Percentiles rank a stretch among this genome's conserved stretches.
Evolutionary conservation across 352 stramenopile species (phyloP).

Genomic region (Phytopythium delawarense): DNA sequence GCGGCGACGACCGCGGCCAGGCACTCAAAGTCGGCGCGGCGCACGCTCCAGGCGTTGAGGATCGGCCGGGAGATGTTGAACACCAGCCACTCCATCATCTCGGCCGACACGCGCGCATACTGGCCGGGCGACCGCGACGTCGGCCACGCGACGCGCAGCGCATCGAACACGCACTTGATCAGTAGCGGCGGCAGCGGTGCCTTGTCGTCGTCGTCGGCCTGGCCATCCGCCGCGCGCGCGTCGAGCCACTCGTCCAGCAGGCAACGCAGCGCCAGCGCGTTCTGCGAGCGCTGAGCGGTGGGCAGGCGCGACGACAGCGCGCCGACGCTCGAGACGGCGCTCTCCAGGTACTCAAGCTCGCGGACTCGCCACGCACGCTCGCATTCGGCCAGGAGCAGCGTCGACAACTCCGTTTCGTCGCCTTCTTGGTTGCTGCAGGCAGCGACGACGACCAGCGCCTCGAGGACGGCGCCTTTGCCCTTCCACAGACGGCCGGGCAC

Average conservation of each 20-base stretch:
- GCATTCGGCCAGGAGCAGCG: slow-evolving; percentile 52
- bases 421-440: background rate
- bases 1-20: slow-evolving; percentile 29
- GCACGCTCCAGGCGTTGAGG: slow-evolving; percentile 67
- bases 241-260: slow-evolving; percentile 36
- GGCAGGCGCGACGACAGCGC: slow-evolving; percentile 37
- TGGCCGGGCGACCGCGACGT: background rate
- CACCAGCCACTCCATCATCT: slow-evolving; percentile 52
- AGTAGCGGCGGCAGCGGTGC: slow-evolving; percentile 47
- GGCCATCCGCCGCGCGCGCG: slow-evolving; percentile 2
- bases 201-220: slow-evolving; percentile 3
- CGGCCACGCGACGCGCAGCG: slow-evolving; percentile 48
- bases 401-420: slow-evolving; percentile 20
- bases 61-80: slow-evolving; percentile 23
- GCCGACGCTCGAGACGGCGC: slow-evolving; percentile 46
- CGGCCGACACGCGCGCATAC: slow-evolving; percentile 2
- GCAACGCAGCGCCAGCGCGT: slow-evolving; percentile 29
- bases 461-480: slow-evolving; percentile 70
- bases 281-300: slow-evolving; percentile 22
- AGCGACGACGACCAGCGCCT: slow-evolving; percentile 42
- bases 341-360: slow-evolving; percentile 72
- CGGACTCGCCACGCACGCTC: slow-evolving; percentile 56
- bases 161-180: slow-evolving; percentile 73
- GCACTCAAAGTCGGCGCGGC: slow-evolving; percentile 45
- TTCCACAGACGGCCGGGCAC: slow-evolving; percentile 72